Evolutionary conservation across 1,139 yeast genomes (phyloP).

Genomic region (Candida sanyaensis): DNA sequence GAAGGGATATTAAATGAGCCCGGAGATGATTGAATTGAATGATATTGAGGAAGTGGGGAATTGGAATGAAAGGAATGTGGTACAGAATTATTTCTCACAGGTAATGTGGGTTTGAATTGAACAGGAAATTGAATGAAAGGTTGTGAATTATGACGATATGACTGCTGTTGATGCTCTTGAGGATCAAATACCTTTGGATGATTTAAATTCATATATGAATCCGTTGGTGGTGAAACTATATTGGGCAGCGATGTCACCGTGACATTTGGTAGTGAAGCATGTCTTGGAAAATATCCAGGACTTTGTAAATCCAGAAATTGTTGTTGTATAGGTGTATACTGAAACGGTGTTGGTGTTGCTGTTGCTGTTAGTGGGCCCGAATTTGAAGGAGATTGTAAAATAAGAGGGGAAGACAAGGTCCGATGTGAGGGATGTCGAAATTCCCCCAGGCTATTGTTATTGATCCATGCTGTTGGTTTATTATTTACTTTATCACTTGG

Average conservation of each 20-base stretch:
- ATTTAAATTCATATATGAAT: not conserved
- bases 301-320: not conserved
- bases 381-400: not conserved
- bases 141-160: not conserved
- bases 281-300: not conserved
- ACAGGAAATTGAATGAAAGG: not conserved
- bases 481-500: constrained; percentile 1
- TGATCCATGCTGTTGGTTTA: not conserved
- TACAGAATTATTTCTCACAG: not conserved
- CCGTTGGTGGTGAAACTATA: not conserved
- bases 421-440: not conserved
- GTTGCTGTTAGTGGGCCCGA: not conserved
- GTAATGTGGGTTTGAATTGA: not conserved
- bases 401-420: not conserved
- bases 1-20: no score
- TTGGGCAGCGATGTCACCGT: not conserved
- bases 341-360: not conserved
- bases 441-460: not conserved
- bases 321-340: not conserved
- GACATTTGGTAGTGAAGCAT: not conserved
- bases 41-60: not conserved
- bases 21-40: no score
- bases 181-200: not conserved
- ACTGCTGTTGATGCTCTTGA: not conserved
- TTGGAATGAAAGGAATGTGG: not conserved